These are phyloP conservation scores for Diplodia seriata DNA, from an alignment of 2,329 filamentous ascomycete species.

Conservation along the genomic window DNA sequence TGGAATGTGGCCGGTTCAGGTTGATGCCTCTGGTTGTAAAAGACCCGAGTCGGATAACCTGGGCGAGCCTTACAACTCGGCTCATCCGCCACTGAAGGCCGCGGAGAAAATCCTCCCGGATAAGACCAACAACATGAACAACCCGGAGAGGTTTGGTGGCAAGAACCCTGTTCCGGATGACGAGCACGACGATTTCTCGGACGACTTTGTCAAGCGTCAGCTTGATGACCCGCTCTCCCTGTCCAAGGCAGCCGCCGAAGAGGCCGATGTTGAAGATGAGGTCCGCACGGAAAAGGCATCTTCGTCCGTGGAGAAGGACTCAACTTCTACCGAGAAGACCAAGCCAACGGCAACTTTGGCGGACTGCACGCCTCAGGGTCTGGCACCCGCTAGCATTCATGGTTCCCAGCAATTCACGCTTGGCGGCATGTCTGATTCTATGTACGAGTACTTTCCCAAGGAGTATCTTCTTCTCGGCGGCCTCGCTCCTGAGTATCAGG, in stretches of 20 bases:
- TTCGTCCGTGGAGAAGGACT: background rate
- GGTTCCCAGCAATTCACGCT: slow-evolving; percentile 46
- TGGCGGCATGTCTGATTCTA: slow-evolving; percentile 51
- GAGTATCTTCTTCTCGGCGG: slow-evolving; percentile 58
- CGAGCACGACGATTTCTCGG: slow-evolving; percentile 9
- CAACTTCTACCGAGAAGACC: slow-evolving; percentile 28
- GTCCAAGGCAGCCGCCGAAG: slow-evolving; percentile 14
- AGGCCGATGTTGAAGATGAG: slow-evolving; percentile 11
- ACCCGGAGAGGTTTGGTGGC: slow-evolving; percentile 23
- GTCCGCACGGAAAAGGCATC: slow-evolving; percentile 23
- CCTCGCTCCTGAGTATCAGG: slow-evolving; percentile 54
- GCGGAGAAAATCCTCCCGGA: background rate
- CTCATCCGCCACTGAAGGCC: slow-evolving; percentile 12
- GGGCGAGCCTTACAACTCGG: background rate
- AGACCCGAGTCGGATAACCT: slow-evolving; percentile 8
- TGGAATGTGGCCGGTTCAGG: slow-evolving; percentile 57
- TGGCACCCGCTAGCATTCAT: background rate
- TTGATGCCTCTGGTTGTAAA: slow-evolving; percentile 45
- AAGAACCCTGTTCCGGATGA: slow-evolving; percentile 32
- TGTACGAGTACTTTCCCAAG: slow-evolving; percentile 56
- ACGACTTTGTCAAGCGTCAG: slow-evolving; percentile 13
- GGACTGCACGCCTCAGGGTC: slow-evolving; percentile 38
- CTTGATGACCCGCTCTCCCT: slow-evolving; percentile 22
- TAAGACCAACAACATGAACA: slow-evolving; percentile 7
- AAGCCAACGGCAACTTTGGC: slow-evolving; percentile 2